Base-by-base conservation (phyloP, 495 filamentous ascomycete genomes). In the Podospora pseudocomata region DNA sequence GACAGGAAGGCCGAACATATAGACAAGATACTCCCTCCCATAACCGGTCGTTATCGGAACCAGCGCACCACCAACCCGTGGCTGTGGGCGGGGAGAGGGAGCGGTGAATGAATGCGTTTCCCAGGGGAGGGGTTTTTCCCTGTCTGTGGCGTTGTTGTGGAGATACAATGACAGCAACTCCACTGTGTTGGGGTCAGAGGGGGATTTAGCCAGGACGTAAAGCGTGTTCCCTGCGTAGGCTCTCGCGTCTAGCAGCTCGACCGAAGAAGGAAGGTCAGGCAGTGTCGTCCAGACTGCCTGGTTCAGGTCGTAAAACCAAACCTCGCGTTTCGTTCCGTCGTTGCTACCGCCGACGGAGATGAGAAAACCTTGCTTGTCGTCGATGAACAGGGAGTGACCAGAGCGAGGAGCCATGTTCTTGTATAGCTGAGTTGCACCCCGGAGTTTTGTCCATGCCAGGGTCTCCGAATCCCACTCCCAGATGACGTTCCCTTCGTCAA, bases 21-120 rank as follows among this genome's bases (percentile, higher is more conserved):
- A 86, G 0, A 85, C 70, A 6, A 87, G 77, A 69, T 86, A 87
- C 19, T 80, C 72, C 9, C 85, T 76, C 13, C 85, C 85, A 27
- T 82, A 76, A 15, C 84, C 83, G 0, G 83, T 85, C 0, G 70
- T 76, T n/a, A 86, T 63, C 0, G 83, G 81, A 4, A 84, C 68
- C 3, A 87, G 64, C 15, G 77, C 83, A 2, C 76, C 83, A 16
- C 78, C 80, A 2, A 66, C 71, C 18, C 85, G 76, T 4, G 82
- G 79, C 9, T 67, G 73, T 4, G 85, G 85, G 0, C 82, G 82
- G 2, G 81, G 82, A 0, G 76, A 75, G 4, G 84, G 68, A 0
- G 84, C 80, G 58, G 79, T 80, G 70, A 84, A 85, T 0, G 72
- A 68, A 15, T 80, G 64, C 5, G 76, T 83, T 7, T 79, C 60